Conservation (phyloP, 2,329 filamentous ascomycete genomes). For the Chaetomiaceae sp. region DNA sequence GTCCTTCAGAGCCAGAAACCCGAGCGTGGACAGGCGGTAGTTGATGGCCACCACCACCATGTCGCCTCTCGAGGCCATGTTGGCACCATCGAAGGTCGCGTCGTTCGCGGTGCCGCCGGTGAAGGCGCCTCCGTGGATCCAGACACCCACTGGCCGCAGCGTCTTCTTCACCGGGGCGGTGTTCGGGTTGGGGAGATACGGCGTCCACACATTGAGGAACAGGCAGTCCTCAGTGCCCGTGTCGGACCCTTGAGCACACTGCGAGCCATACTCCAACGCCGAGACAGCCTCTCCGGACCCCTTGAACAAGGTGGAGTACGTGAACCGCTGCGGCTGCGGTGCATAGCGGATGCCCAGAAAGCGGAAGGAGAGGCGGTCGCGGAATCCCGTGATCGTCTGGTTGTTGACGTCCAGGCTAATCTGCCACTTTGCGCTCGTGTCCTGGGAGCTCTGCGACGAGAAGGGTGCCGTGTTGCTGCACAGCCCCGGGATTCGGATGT, state of each 20-base stretch:
- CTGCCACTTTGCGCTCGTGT: constrained; percentile 32
- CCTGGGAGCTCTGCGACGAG: constrained; percentile 29
- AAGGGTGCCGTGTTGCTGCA: constrained; percentile 40
- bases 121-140: constrained; percentile 50
- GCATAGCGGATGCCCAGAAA: constrained; percentile 46
- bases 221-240: constrained; percentile 41
- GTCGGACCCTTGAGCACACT: constrained; percentile 34
- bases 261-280: constrained; percentile 33
- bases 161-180: constrained; percentile 15
- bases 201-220: constrained; percentile 42
- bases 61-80: constrained; percentile 52
- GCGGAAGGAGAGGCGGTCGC: constrained; percentile 43
- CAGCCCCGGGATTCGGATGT: constrained; percentile 30
- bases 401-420: constrained; percentile 34
- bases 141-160: constrained; percentile 34
- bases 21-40: constrained; percentile 52
- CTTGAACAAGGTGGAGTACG: constrained; percentile 36
- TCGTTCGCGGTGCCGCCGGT: constrained; percentile 39
- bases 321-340: constrained; percentile 38
- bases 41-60: constrained; percentile 55
- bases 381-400: constrained; percentile 36
- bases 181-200: constrained; percentile 31
- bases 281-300: constrained; percentile 29
- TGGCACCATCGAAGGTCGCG: constrained; percentile 43
- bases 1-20: constrained; percentile 49